Conservation (phyloP, 169 alveolate species). For the Eimeria maxima region DNA sequence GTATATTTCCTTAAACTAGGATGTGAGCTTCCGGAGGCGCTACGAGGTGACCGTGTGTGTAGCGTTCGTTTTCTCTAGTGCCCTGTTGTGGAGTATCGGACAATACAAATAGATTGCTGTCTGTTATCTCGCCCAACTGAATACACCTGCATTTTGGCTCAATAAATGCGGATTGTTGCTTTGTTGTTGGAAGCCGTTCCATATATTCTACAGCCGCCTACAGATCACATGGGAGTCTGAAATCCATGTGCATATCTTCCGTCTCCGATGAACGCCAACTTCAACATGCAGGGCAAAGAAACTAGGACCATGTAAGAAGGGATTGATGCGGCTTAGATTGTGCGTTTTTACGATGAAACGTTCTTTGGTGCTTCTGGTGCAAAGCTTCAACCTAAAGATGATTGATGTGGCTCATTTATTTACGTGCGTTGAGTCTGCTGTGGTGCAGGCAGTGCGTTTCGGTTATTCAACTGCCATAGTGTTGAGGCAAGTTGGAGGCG, state of each 20-base stretch:
- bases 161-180: background rate
- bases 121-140: background rate
- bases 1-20: background rate
- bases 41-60: background rate
- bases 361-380: too few relatives aligned
- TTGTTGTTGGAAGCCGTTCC: too few relatives aligned
- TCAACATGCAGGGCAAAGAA: background rate
- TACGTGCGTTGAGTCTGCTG: background rate
- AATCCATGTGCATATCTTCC: background rate
- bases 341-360: too few relatives aligned
- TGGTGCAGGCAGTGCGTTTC: background rate
- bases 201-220: too few relatives aligned
- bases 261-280: background rate
- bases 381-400: background rate
- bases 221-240: too few relatives aligned
- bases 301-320: background rate
- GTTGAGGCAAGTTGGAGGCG: background rate
- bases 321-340: too few relatives aligned
- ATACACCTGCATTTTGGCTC: background rate
- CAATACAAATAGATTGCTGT: background rate
- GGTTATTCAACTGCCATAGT: background rate
- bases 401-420: background rate
- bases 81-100: background rate
- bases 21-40: background rate
- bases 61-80: background rate